Evolutionary conservation across 371 early-diverging fungal genomes (phyloP), one percentile per base, ranked within the genome.

Genomic region (Syncephalastrum sp.): DNA sequence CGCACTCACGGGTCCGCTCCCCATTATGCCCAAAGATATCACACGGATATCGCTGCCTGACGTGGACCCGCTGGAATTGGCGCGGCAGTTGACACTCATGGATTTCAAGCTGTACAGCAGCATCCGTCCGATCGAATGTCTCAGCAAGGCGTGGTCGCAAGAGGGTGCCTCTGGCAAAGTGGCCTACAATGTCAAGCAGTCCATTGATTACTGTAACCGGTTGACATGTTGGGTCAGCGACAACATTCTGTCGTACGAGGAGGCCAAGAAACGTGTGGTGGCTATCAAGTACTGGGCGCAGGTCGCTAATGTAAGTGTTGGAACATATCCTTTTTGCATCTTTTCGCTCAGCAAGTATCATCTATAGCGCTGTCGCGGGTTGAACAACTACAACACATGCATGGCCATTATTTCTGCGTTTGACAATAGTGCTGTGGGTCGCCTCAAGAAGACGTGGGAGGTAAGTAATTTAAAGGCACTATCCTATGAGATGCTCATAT

Each of bases 321-420:
- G 24, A 13, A n/a, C 33, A 21, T 49, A 2, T 50, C 49, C 43
- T 17, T 25, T 23, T 45, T 23, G 8, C n/a, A 17, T 10, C 6
- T 27, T 25, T 25, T 44, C 29, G 15, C n/a, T 49, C 21, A 25
- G 19, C 12, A 15, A n/a, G 42, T 21, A 8, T 4, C 50, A 33
- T 33, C 23, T 42, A 15, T 63, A 76, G 77, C 68, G 79, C 67
- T 86, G 91, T 72, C 83, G 84, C 29, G 62, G 62, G 19, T 64
- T 95, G 17, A 90, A 95, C 75, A 97, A 97, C 76, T 97, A 86
- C 63, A 93, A 92, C 69, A 88, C 93, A 15, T 83, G 95, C 53
- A 90, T 91, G 82, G 84, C 93, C 4, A 87, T 95, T 27, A 74
- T 94, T 15, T 93, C 93, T 19, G 93, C 91, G 6, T 88, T 97